Base-by-base conservation (phyloP, 1,284 basidiomycete species). In the Cutaneotrichosporon dermatis region DNA sequence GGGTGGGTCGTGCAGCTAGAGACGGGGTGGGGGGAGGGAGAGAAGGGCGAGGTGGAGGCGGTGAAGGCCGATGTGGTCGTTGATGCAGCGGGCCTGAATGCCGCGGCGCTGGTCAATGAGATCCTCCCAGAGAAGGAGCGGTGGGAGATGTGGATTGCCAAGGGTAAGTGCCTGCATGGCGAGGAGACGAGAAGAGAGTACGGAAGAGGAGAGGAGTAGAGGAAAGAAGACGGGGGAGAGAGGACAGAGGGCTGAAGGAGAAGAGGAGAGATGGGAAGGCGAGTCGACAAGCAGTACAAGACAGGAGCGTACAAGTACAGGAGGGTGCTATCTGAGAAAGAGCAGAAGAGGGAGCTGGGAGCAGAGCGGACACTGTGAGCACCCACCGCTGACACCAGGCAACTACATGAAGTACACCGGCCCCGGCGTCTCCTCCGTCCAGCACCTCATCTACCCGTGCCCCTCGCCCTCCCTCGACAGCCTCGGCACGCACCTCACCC, bases 361-460 rank as follows among this genome's bases (percentile, higher is more conserved):
- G 25, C 25, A 25, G 25, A 25, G 25, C 25, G 25, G 25, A 25
- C 25, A 25, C 25, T 25, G 25, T 25, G 25, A 25, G 25, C 25
- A 25, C 25, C 25, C 25, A 25, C 25, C 49, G 58, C 37, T 52
- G 59, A 33, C 59, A 59, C 6, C 69, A 76, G 79, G 93, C 11
- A 90, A 89, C 15, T 97, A 95, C 74, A 88, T 90, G 50, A 85
- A 87, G 4, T 96, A 95, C 76, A 83, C 83, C 54, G 92, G 93
- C 6, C 85, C 86, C 0, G 91, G 90, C 0, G 79, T 62, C 40
- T 76, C 81, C 5, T 74, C 82, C n/a, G 81, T 95, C 57, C 83
- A 82, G 9, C 87, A 86, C 67, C 83, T 97, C 54, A 86, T 97
- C 68, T 96, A 97, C 76, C 92, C 93, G 2, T 92, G 90, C 66